Evolutionary conservation across 2,329 filamentous ascomycete genomes (phyloP), one percentile per base, ranked within the genome.

Genomic region (Magnaporthiopsis rhizophila): DNA sequence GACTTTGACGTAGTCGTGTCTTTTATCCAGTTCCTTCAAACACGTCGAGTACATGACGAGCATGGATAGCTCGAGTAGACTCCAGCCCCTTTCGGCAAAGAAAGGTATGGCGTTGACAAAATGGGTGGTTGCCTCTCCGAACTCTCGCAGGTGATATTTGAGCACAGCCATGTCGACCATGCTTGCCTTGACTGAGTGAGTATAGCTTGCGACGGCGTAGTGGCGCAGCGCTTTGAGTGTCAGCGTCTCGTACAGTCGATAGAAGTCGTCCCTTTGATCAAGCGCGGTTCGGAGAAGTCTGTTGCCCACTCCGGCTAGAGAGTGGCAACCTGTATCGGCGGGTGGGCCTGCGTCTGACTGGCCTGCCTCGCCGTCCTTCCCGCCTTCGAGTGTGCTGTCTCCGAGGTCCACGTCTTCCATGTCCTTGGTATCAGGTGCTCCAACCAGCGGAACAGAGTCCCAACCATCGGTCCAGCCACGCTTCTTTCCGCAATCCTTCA

Each of bases 151-250:
- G 66, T 90, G 85, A 69, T 89, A 95, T 71, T 94, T 93, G 62
- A 97, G 79, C 6, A 95, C 84, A 1, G 92, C 95, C 59, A 98
- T 82, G 74, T 99, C 95, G 12, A 91, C 89, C 74, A 93, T 86
- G 66, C 88, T 87, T 26, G 87, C 84, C 69, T 96, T 88, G 0
- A 90, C 88, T 9, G 91, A 90, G 69, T 96, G 89, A 0, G 81
- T 82, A 67, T 94, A 89, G 64, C 88, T 89, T 5, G 93, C 92
- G 5, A 92, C 86, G 18, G 87, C 87, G 73, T 91, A 96, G 72
- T 97, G 90, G 1, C 90, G 89, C 65, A 96, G 84, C 3, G 93
- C 88, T 67, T 90, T 88, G 69, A 95, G 89, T 9, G 91, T 97
- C n/a, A 97, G 80, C 12, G 86, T 87, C 72, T 94, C 86, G 69